Conservation (phyloP, 2,329 filamentous ascomycete genomes). For the Chrysosporium keratinophilum region DNA sequence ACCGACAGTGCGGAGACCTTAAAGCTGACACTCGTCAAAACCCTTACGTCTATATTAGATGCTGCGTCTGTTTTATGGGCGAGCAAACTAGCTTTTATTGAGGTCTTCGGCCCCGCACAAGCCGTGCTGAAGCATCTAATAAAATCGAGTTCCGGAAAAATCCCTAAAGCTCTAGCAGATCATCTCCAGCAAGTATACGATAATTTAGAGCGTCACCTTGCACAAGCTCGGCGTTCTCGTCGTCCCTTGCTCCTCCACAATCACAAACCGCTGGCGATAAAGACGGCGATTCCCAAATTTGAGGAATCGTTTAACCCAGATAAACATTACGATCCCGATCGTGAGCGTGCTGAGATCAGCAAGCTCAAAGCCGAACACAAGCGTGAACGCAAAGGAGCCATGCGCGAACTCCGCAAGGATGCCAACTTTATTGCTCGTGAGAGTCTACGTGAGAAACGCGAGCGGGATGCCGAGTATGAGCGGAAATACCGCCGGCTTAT, state of each 20-base stretch:
- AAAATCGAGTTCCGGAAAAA: constrained; percentile 42
- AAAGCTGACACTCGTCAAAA: constrained; percentile 52
- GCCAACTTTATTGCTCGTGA: constrained; percentile 87
- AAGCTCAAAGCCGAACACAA: constrained; percentile 87
- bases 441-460: constrained; percentile 84
- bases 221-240: constrained; percentile 54
- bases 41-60: constrained; percentile 56
- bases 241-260: constrained; percentile 79
- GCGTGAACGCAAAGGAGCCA: constrained; percentile 85
- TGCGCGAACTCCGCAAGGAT: constrained; percentile 91
- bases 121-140: constrained; percentile 53
- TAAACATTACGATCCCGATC: constrained; percentile 95
- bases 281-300: constrained; percentile 82
- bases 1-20: constrained; percentile 29
- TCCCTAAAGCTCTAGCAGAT: constrained; percentile 34
- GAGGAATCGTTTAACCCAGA: constrained; percentile 89
- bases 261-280: constrained; percentile 80
- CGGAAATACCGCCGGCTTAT: constrained; percentile 88
- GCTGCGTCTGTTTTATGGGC: constrained; percentile 63
- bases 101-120: constrained; percentile 61
- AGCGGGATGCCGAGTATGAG: constrained; percentile 85
- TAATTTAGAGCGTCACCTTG: constrained; percentile 37
- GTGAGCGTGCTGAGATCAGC: constrained; percentile 71
- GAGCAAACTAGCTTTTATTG: constrained; percentile 60
- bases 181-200: constrained; percentile 25